Base-by-base conservation (phyloP, 2,329 filamentous ascomycete genomes). In the Ophiostoma quercus region DNA sequence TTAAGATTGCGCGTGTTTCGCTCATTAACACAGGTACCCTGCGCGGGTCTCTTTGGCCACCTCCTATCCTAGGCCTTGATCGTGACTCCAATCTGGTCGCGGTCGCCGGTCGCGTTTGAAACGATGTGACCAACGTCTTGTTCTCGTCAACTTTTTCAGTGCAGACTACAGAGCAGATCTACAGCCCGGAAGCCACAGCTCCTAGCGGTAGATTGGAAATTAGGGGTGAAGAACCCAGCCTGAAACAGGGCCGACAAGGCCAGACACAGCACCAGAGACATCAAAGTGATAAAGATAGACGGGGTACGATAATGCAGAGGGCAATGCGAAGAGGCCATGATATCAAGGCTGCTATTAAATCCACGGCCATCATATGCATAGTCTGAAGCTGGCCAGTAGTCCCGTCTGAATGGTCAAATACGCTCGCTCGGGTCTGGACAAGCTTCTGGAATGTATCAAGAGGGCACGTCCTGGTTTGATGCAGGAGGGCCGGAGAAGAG, bases 171-270 rank as follows among this genome's bases (percentile, higher is more conserved):
- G 39, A 41, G 39, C 12, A 41, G 43, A 47, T 47, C 43, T 47
- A 47, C 22, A 2, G 22, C 41, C 25, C 25, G n/a, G 25, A 47
- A 34, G 34, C 7, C 32, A n/a, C 7, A 37, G 7, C 19, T 51
- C 32, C 37, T 37, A 32, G 34, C 47, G 69, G 54, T 41, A 70
- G 47, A 65, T 54, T 70, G 67, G 66, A 70, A 65, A 65, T 65
- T 70, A 70, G 66, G 69, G 41, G 66, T 25, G 37, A 29, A 63
- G 39, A 54, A 63, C 66, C 29, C 62, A 54, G 66, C 66, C 57
- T 70, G 69, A 70, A 70, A 70, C 69, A 66, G 54, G 66, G 51
- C 62, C 69, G 54, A 57, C 25, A 32, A n/a, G 25, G n/a, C 51
- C n/a, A 51, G 19, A 51, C n/a, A 34, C 5, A 34, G 34, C 34